Conservation (phyloP, 208 protist species). For the Trypanosoma scelopori region DNA sequence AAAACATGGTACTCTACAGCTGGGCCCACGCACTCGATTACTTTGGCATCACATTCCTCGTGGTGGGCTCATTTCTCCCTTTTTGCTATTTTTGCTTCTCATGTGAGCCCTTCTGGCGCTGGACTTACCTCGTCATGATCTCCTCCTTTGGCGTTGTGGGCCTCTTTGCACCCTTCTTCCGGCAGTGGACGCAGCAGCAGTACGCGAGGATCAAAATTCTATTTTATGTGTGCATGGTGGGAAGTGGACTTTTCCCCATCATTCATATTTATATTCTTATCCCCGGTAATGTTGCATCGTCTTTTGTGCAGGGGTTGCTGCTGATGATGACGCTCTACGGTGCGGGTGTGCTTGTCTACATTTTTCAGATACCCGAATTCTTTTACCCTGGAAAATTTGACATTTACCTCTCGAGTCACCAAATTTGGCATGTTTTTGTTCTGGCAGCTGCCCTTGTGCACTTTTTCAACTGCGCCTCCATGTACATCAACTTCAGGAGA, state of each 20-base stretch:
- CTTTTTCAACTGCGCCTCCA: conserved; percentile 65
- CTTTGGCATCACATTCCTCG: conserved; percentile 83
- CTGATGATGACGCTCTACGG: conserved; percentile 73
- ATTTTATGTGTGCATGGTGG: conserved; percentile 79
- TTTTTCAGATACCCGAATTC: conserved; percentile 71
- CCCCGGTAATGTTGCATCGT: conserved; percentile 32
- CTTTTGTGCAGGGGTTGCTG: conserved; percentile 55
- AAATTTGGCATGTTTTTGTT: conserved; percentile 86
- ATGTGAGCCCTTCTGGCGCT: conserved; percentile 65
- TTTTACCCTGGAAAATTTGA: conserved; percentile 76
- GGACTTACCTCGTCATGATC: conserved; percentile 75
- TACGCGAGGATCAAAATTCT: conserved; percentile 58
- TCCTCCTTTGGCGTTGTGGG: conserved; percentile 67
- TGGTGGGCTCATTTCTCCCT: conserved; percentile 81
- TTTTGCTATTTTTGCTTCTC: conserved; percentile 81
- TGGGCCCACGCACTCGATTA: conserved; percentile 79
- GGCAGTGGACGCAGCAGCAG: conserved; percentile 61
- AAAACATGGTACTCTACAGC: conserved; percentile 50
- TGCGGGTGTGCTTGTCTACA: conserved; percentile 80
- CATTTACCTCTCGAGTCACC: conserved; percentile 63
- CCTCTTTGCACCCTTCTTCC: conserved; percentile 73
- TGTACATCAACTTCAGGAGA: conserved; percentile 53
- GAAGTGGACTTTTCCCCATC: conserved; percentile 63
- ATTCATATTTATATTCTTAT: conserved; percentile 61
- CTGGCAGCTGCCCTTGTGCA: conserved; percentile 71